Base-by-base conservation (phyloP, 495 filamentous ascomycete species). In the Hypomontagnella monticulosa region DNA sequence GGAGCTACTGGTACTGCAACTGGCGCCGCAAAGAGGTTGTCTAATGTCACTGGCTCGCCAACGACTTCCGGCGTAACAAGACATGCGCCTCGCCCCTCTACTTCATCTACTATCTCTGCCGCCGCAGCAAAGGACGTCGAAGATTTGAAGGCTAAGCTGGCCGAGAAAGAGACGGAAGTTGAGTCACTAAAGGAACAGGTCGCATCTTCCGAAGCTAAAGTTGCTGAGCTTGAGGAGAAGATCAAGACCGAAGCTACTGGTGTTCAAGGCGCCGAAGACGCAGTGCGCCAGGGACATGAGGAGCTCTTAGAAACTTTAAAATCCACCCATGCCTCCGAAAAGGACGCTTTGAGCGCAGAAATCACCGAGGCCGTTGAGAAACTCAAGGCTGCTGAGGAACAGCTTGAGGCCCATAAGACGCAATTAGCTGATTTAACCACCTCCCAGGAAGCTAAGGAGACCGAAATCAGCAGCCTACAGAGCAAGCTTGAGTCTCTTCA, bases 11-110 rank as follows among this genome's bases (percentile, higher is more conserved):
- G 78, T 14, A 50, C 76, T 4, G 78, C 73, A 0, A 63, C 76
- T 19, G 83, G 84, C 15, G 73, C 79, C 4, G 84, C 79, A 72
- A 85, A 84, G 71, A 76, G 82, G 10, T 64, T 84, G 23, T 84
- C 83, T 18, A 71, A 72, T 1, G 71, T 70, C 27, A 60, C 67
- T 18, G 59, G 73, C 52, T 71, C 63, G 54, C 60, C 80, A 19
- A 59, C 63, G 11, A 41, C 40, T 15, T 60, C 63, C 20, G 63
- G 64, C 7, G 46, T 72, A 0, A 23, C 73, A 5, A 67, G 76
- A 16, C 78, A 80, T 49, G 63, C 68, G 12, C 4, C 78, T 15
- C 77, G 79, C n/a, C 64, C 78, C 11, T 82, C 82, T 60, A 75
- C 65, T 15, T 74, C 75, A 5, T 72, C 73, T 48, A 61, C 59